phyloP scores from a whole-genome alignment of 805 yeast genomes.

The Kodamaea sagamina region DNA sequence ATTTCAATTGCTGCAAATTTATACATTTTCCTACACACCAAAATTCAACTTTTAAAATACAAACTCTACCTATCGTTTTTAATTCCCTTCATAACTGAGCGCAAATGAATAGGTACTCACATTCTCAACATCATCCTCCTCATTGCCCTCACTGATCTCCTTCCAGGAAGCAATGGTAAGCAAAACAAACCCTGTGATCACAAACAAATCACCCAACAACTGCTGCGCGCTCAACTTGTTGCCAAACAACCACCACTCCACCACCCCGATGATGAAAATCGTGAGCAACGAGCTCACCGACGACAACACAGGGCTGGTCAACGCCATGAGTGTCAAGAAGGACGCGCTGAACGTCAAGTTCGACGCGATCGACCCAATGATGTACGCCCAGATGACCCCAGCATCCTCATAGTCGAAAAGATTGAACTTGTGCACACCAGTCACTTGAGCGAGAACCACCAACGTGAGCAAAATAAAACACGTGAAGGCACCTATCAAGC shows the following conservation, averaged over 20 bases:
- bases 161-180: conserved; percentile 67
- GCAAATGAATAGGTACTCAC: conserved; percentile 47
- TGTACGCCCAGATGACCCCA: conserved; percentile 44
- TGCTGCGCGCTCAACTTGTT: conserved; percentile 56
- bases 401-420: conserved; percentile 48
- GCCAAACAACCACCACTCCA: conserved; percentile 71
- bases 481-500: conserved; percentile 63
- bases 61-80: not conserved
- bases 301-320: conserved; percentile 83
- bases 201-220: conserved; percentile 66
- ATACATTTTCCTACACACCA: no score
- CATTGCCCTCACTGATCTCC: conserved; percentile 56
- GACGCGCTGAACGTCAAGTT: conserved; percentile 71
- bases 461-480: conserved; percentile 49
- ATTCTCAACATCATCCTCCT: conserved; percentile 45
- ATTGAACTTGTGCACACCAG: conserved; percentile 59
- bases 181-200: conserved; percentile 66
- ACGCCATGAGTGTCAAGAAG: conserved; percentile 75
- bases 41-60: no score
- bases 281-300: conserved; percentile 70
- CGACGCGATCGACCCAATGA: conserved; percentile 55
- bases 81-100: conserved; percentile 25
- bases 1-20: no score
- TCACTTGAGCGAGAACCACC: conserved; percentile 50
- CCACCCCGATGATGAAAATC: conserved; percentile 74